Conservation (phyloP, 2,329 filamentous ascomycete genomes). For the Ilyonectria mors-panacis region DNA sequence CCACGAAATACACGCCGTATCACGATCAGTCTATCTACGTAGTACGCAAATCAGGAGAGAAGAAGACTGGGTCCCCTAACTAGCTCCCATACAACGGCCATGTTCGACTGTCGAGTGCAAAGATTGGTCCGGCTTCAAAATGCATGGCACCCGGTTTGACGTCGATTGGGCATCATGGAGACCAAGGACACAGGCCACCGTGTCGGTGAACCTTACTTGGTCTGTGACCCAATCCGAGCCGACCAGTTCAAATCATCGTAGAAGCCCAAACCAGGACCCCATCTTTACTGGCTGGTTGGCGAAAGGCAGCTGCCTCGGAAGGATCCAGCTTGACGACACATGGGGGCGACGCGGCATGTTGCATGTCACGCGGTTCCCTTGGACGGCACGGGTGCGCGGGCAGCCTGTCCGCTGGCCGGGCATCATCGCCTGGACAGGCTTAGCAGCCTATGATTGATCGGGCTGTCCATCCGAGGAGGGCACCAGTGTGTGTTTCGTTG, state of each 20-base stretch:
- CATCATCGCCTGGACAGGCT: constrained; percentile 10
- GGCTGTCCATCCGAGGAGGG: not conserved
- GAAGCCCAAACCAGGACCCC: not conserved
- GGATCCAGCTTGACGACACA: constrained; percentile 6
- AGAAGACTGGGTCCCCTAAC: not conserved
- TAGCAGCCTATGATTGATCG: not conserved
- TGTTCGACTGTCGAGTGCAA: not conserved
- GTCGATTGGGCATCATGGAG: not conserved
- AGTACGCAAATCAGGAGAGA: not conserved
- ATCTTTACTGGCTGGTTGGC: constrained; percentile 9
- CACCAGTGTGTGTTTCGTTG: constrained; percentile 4
- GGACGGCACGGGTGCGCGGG: constrained; percentile 1
- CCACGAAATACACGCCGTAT: not conserved
- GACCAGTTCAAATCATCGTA: constrained; percentile 1
- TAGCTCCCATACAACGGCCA: not conserved
- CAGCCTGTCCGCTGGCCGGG: constrained; percentile 9
- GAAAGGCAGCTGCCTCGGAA: constrained; percentile 7
- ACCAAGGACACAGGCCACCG: not conserved
- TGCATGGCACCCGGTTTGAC: not conserved
- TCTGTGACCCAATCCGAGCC: constrained; percentile 15
- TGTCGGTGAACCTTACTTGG: constrained; percentile 5
- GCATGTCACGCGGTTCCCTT: constrained; percentile 22
- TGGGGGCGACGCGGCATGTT: constrained; percentile 20
- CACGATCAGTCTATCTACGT: not conserved
- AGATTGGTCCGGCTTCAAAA: not conserved